Percentiles rank a stretch among this genome's conserved stretches.
Conservation (phyloP, 1,284 basidiomycete genomes). For the Tilletiopsis washingtonensis region DNA sequence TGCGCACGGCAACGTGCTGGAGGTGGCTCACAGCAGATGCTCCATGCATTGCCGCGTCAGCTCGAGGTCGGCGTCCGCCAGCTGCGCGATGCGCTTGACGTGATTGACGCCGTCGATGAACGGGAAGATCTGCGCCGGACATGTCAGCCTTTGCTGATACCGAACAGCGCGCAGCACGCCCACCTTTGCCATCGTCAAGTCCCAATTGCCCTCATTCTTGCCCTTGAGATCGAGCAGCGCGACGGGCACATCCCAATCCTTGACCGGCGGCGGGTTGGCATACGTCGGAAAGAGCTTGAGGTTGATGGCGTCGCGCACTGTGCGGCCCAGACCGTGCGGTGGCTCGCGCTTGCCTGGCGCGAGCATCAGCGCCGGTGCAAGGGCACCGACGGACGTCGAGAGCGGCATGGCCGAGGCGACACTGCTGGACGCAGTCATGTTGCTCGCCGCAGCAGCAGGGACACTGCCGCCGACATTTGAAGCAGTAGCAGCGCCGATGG, state of each 20-base stretch:
- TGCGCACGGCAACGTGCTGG: not conserved
- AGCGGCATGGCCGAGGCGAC: conserved; percentile 4
- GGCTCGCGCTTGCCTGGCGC: conserved; percentile 26
- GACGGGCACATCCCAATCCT: conserved; percentile 93
- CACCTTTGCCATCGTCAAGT: conserved; percentile 83
- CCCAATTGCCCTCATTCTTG: conserved; percentile 85
- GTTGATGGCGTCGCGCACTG: conserved; percentile 45
- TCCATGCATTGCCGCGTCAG: conserved; percentile 79
- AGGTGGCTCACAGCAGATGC: conserved; percentile 68
- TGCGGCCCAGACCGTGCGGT: conserved; percentile 42
- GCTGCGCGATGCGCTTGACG: conserved; percentile 77
- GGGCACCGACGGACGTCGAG: conserved; percentile 16
- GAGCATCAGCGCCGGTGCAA: conserved; percentile 11
- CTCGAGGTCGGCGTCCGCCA: conserved; percentile 80
- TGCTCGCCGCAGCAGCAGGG: not conserved
- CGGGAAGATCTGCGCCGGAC: conserved; percentile 40
- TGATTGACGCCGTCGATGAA: conserved; percentile 86
- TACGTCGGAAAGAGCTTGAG: conserved; percentile 93
- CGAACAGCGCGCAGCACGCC: not conserved
- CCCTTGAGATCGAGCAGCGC: conserved; percentile 74
- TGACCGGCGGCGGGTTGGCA: conserved; percentile 78
- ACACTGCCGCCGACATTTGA: no score
- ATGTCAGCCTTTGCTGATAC: not conserved
- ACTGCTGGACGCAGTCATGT: not conserved
- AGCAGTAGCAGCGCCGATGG: conserved; percentile 27